Percentiles rank a stretch among this genome's conserved stretches.
Evolutionary conservation across 2,329 filamentous ascomycete genomes (phyloP).

Genomic region (Sordariomycetes sp.): DNA sequence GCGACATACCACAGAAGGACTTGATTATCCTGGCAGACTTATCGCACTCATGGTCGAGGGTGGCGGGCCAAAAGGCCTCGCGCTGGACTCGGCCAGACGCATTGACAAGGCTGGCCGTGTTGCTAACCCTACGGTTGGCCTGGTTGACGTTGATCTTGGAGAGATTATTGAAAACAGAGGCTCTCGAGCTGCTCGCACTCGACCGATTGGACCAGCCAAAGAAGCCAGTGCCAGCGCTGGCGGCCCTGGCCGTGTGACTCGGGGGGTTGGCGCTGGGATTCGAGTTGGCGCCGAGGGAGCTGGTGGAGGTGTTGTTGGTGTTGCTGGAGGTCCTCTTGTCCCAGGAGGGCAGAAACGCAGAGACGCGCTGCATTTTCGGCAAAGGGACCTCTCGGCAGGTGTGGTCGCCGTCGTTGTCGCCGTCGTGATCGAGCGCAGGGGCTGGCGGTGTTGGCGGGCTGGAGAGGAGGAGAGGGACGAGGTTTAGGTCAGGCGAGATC

Average conservation of each 20-base stretch:
- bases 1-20: conserved; percentile 71
- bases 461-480: too few species aligned
- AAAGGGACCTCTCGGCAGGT: conserved; percentile 18
- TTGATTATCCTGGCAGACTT: conserved; percentile 84
- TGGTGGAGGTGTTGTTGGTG: conserved; percentile 19
- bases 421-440: not conserved
- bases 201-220: conserved; percentile 8
- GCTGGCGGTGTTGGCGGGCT: too few species aligned
- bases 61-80: conserved; percentile 79
- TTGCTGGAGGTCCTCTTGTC: conserved; percentile 29
- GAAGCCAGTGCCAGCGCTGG: conserved; percentile 5
- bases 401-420: conserved; percentile 15
- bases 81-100: conserved; percentile 22
- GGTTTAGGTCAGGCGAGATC: too few species aligned
- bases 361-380: conserved; percentile 32
- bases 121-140: conserved; percentile 13
- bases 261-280: too few species aligned
- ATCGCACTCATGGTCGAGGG: conserved; percentile 80
- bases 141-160: conserved; percentile 23
- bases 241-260: too few species aligned
- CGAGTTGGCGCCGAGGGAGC: conserved; percentile 1
- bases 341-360: conserved; percentile 33
- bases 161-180: conserved; percentile 8
- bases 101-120: not conserved
- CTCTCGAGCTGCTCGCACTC: conserved; percentile 11